Base-by-base conservation (phyloP, 2,329 filamentous ascomycete genomes). In the Botrytis cinerea region DNA sequence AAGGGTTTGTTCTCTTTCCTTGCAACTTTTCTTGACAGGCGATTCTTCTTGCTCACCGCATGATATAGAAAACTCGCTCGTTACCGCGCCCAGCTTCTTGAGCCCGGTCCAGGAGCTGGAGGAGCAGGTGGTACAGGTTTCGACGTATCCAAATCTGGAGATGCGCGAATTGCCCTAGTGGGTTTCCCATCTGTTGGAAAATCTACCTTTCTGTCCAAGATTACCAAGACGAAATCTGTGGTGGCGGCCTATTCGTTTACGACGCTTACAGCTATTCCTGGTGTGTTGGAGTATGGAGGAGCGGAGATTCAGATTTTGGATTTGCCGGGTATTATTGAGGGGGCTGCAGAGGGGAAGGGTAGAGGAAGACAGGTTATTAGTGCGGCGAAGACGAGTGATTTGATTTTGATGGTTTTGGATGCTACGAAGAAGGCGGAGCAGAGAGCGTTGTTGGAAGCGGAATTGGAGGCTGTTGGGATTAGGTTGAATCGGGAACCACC, bases 121-220 rank as follows among this genome's bases (percentile, higher is more conserved):
- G 88, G 90, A 25, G 92, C 93, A 48, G 92, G 90, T 25, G 95
- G 96, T 38, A 85, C 92, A 4, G 96, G 96, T 16, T 99, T 97
- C 82, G 93, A 95, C 81, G 96, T 99, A 60, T 96, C 92, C 82
- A 99, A 99, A 84, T 95, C 92, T 77, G 96, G 96, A 76, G 96
- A 99, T 86, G 96, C 96, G 22, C 91, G 96, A 80, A 98, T 99
- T 84, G 94, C 97, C 2, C 89, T 99, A 2, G 97, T 99, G 71
- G 96, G 96, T n/a, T 99, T 99, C 79, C 96, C 97, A 0, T 99
- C 97, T 0, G 96, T 99, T 70, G 96, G 96, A 82, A 99, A 99
- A 85, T 99, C 96, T 3, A 99, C 96, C 0, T 98, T 99, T 81
- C 83, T 99, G n/a, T 98, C 95, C 67, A 98, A 98, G 81, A 97